phyloP scores from a whole-genome alignment of 306 rosid genomes.

The Myrica gale region DNA sequence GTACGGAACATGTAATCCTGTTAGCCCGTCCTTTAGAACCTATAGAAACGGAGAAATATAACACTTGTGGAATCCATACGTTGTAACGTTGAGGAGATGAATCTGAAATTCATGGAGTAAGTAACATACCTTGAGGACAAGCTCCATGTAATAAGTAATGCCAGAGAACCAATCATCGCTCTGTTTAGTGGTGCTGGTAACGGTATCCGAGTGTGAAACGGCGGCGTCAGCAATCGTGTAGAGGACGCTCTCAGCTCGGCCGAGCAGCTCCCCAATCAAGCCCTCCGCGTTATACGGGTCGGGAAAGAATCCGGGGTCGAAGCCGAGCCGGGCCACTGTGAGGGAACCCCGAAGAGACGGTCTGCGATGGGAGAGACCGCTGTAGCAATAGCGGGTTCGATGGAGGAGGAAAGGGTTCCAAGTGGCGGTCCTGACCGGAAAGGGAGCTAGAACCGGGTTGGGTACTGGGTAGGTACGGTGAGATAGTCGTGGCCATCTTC shows the following conservation, averaged over 20 bases:
- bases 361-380: conserved; percentile 29
- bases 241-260: conserved; percentile 66
- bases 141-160: conserved; percentile 76
- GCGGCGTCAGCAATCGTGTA: conserved; percentile 92
- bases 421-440: conserved; percentile 37
- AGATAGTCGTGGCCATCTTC: conserved; percentile 50
- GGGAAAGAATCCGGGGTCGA: conserved; percentile 55
- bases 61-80: background rate
- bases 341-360: conserved; percentile 61
- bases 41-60: conserved; percentile 26
- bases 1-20: conserved; percentile 76
- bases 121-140: conserved; percentile 58
- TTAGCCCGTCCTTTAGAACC: conserved; percentile 86
- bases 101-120: background rate
- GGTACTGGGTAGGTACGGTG: conserved; percentile 54
- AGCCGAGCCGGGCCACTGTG: conserved; percentile 53
- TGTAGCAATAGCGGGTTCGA: conserved; percentile 38
- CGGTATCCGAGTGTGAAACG: conserved; percentile 58
- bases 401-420: conserved; percentile 42
- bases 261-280: conserved; percentile 47
- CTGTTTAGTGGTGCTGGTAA: conserved; percentile 49
- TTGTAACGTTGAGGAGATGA: background rate
- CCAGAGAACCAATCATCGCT: conserved; percentile 87
- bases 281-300: conserved; percentile 53
- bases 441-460: conserved; percentile 41